These are phyloP conservation scores for Rhizopus arrhizus DNA, from an alignment of 371 early-diverging fungal genomes.

Conservation along the genomic window DNA sequence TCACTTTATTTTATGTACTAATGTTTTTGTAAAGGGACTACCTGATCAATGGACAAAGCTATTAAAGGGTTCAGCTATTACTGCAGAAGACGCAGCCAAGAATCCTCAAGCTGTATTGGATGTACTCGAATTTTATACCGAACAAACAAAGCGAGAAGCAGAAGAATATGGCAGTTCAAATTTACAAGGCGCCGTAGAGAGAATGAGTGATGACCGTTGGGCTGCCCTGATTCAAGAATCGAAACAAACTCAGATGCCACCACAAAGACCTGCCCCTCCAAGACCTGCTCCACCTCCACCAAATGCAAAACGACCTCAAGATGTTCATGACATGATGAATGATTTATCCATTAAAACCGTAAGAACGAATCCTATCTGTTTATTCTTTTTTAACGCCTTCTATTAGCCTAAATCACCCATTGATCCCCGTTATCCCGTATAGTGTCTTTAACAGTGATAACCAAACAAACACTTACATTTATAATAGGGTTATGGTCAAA, in stretches of 20 bases:
- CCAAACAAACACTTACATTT: not conserved
- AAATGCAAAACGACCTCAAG: conserved; percentile 5
- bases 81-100: conserved; percentile 91
- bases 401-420: conserved; percentile 20
- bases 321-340: conserved; percentile 39
- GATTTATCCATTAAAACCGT: conserved; percentile 30
- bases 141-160: conserved; percentile 62
- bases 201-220: conserved; percentile 52
- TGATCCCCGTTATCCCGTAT: conserved; percentile 19
- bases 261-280: conserved; percentile 26
- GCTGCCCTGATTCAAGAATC: conserved; percentile 40
- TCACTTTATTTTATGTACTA: not conserved
- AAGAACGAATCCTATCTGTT: not conserved
- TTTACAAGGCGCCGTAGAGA: conserved; percentile 44
- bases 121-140: conserved; percentile 94
- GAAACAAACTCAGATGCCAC: conserved; percentile 1
- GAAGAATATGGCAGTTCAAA: conserved; percentile 52
- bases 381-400: not conserved
- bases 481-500: conserved; percentile 7
- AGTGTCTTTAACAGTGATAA: not conserved
- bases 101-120: conserved; percentile 96
- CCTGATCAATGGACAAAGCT: conserved; percentile 93
- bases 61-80: conserved; percentile 85
- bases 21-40: conserved; percentile 68
- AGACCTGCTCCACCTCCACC: conserved; percentile 38